Percentiles rank a stretch among this genome's conserved stretches.
Conservation (phyloP, 495 filamentous ascomycete species). For the Neurospora africana region DNA sequence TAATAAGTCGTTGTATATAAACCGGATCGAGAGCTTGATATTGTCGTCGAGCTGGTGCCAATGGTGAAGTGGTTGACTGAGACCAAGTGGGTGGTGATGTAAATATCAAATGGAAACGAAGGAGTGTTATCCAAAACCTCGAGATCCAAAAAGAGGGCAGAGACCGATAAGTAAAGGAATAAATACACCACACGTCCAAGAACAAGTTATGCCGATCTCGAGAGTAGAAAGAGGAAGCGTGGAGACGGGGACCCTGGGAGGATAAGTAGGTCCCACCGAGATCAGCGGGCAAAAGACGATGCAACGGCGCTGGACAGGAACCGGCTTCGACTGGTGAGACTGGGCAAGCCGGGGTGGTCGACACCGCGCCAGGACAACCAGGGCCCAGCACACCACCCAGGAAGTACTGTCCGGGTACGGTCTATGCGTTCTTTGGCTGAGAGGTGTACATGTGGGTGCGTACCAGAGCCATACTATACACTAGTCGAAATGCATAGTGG, state of each 20-base stretch:
- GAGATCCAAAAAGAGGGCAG: conserved; percentile 35
- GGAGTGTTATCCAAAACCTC: conserved; percentile 34
- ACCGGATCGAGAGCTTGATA: conserved; percentile 13
- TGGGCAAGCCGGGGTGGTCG: conserved; percentile 7
- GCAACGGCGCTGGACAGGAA: conserved; percentile 26
- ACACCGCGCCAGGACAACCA: conserved; percentile 5
- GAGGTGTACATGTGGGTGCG: not conserved
- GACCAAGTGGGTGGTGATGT: conserved; percentile 12
- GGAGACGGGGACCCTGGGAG: conserved; percentile 36
- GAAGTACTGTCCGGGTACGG: conserved; percentile 2
- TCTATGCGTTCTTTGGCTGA: not conserved
- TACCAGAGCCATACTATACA: conserved; percentile 6
- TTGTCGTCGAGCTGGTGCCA: conserved; percentile 6
- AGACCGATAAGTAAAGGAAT: conserved; percentile 40
- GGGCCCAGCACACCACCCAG: conserved; percentile 6
- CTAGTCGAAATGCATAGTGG: conserved; percentile 10
- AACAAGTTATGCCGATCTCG: conserved; percentile 41
- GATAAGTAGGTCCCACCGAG: conserved; percentile 38
- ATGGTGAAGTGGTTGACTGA: conserved; percentile 3
- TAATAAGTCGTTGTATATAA: conserved; percentile 34
- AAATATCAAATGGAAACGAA: conserved; percentile 34
- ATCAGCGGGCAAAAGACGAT: conserved; percentile 30
- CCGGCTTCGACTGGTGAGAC: conserved; percentile 14
- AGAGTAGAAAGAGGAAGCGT: conserved; percentile 29
- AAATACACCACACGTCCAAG: conserved; percentile 38